Percentiles rank a stretch among this genome's conserved stretches.
Evolutionary conservation across 495 filamentous ascomycete species (phyloP).

Genomic region (Annulohypoxylon nitens): DNA sequence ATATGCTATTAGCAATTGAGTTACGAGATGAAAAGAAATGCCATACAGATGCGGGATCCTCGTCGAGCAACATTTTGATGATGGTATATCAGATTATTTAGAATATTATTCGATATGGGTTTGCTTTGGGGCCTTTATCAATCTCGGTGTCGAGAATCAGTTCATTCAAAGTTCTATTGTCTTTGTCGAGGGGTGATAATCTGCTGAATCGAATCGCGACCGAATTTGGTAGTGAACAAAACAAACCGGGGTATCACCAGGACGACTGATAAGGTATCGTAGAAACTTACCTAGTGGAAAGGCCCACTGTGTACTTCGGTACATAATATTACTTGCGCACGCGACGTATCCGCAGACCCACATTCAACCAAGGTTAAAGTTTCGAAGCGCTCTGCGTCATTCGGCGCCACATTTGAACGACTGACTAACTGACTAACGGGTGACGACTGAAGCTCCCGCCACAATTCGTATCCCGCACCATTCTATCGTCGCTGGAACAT

Average conservation of each 20-base stretch:
- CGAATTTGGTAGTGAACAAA: slow-evolving; percentile 33
- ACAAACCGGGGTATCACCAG: slow-evolving; percentile 43
- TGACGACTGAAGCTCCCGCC: slow-evolving; percentile 51
- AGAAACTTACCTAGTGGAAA: neutral
- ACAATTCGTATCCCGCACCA: slow-evolving; percentile 53
- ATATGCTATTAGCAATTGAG: slow-evolving; percentile 45
- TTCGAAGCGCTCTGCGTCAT: slow-evolving; percentile 57
- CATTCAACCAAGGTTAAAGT: neutral
- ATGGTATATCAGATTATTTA: slow-evolving; percentile 6
- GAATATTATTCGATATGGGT: neutral
- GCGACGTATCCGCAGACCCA: neutral
- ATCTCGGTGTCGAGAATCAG: neutral
- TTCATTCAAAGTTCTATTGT: neutral
- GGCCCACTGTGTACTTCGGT: neutral
- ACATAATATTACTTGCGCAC: slow-evolving; percentile 6
- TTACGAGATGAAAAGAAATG: neutral
- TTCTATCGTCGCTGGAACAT: slow-evolving; percentile 18
- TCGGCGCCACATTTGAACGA: slow-evolving; percentile 60
- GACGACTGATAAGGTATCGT: slow-evolving; percentile 30
- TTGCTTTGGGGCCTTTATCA: neutral
- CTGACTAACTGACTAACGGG: slow-evolving; percentile 16
- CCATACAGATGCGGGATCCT: slow-evolving; percentile 86
- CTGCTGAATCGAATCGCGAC: neutral
- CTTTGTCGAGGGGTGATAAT: slow-evolving; percentile 2
- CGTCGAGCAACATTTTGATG: slow-evolving; percentile 92